Evolutionary conservation across 306 rosid species (phyloP), one percentile per base, ranked within the genome.

Genomic region (Lathyrus tuberosus): DNA sequence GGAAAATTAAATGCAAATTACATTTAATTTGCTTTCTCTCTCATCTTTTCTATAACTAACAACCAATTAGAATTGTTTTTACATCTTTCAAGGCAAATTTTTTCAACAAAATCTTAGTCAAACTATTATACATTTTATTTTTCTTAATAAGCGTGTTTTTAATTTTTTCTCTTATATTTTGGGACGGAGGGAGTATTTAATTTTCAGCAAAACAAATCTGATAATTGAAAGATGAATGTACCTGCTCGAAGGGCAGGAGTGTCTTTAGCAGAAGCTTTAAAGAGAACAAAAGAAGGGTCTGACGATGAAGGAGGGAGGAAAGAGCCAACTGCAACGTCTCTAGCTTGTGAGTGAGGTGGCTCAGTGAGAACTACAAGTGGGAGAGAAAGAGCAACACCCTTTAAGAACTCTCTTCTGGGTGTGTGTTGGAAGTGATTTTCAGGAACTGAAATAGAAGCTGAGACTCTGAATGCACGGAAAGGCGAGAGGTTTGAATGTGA

Each of bases 211-310:
- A 56, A 56, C 17, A 12, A 6, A 26, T n/a, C n/a, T n/a, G n/a
- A n/a, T n/a, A n/a, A 56, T 2, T 56, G 35, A 41, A 43, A 67
- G 40, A 62, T 8, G 10, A 65, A 44, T 42, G 71, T 89, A 93
- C 98, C 98, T 67, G 98, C 98, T 31, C 98, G 94, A 81, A 94
- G 98, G 67, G 98, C 98, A 4, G 98, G 98, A 49, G 98, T 94
- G 74, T 94, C 98, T 68, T 54, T 86, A 18, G 90, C 37, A 59
- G 98, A 77, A 67, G 98, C 98, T 65, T 84, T 82, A 86, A 94
- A 94, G 58, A 88, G 76, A 46, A 94, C 98, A 17, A 93, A 94
- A 24, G 94, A 88, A 48, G 98, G 92, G 82, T 94, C 88, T 0
- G 86, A 85, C 5, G 81, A 79, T 0, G 86, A 79, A 65, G 91